phyloP scores from a whole-genome alignment of 139 green algal species.

The Picochlorum costavermella region DNA sequence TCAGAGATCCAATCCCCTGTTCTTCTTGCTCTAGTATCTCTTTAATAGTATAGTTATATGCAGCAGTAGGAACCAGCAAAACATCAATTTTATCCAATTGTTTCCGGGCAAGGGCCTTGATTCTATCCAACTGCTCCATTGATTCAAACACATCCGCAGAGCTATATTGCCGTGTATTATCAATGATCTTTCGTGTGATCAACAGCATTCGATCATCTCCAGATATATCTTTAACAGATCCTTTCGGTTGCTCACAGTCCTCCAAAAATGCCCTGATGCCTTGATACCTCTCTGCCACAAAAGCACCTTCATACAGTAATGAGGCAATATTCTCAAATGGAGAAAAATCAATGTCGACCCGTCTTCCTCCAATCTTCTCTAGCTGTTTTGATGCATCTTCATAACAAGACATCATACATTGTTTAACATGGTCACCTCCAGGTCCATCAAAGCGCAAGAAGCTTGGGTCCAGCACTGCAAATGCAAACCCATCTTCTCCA shows the following conservation, averaged over 20 bases:
- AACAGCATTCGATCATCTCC: conserved; percentile 50
- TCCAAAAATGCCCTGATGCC: conserved; percentile 64
- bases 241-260: not conserved
- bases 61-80: conserved; percentile 65
- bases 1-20: conserved; percentile 18
- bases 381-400: conserved; percentile 35
- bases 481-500: conserved; percentile 37
- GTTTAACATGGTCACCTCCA: conserved; percentile 22
- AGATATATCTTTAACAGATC: conserved; percentile 10
- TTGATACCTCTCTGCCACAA: conserved; percentile 67
- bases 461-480: conserved; percentile 41
- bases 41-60: conserved; percentile 59
- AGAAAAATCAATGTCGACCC: conserved; percentile 52
- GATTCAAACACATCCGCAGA: conserved; percentile 56
- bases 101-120: conserved; percentile 20
- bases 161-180: conserved; percentile 27
- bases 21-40: conserved; percentile 42
- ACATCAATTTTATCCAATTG: conserved; percentile 48
- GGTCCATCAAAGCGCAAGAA: conserved; percentile 53
- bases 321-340: conserved; percentile 46
- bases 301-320: conserved; percentile 65
- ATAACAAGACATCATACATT: conserved; percentile 21
- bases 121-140: conserved; percentile 14
- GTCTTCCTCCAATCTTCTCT: conserved; percentile 34
- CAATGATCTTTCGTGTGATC: conserved; percentile 59